Evolutionary conservation across 352 stramenopile species (phyloP).

Genomic region (Pythium rishiriense): DNA sequence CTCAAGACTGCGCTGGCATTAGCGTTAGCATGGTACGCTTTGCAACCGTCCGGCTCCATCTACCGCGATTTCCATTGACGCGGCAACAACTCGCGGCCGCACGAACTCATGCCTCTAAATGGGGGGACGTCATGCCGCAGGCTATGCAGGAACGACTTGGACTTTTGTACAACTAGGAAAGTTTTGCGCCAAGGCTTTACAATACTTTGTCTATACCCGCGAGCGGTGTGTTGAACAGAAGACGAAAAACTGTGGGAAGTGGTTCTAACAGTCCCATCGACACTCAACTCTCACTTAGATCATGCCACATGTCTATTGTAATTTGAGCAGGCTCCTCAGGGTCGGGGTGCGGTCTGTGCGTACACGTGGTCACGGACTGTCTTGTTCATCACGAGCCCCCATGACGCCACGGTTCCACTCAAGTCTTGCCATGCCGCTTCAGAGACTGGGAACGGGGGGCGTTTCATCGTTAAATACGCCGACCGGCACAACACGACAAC

Average conservation of each 20-base stretch:
- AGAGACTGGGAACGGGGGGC: not conserved
- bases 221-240: too few relatives aligned
- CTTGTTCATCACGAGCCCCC: constrained; percentile 14
- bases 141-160: constrained; percentile 15
- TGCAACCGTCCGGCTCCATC: constrained; percentile 9
- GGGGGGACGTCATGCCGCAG: constrained; percentile 7
- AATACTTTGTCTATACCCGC: too few relatives aligned
- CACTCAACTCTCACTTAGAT: too few relatives aligned
- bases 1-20: not conserved
- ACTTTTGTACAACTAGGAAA: too few relatives aligned
- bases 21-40: constrained; percentile 13
- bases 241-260: too few relatives aligned
- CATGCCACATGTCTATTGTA: too few relatives aligned
- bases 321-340: too few relatives aligned
- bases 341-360: not conserved
- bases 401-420: not conserved
- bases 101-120: not conserved
- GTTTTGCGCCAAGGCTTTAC: too few relatives aligned
- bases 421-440: not conserved
- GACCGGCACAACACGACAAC: constrained; percentile 6
- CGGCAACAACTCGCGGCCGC: not conserved
- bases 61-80: constrained; percentile 6
- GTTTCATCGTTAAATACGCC: not conserved
- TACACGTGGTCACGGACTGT: constrained; percentile 1
- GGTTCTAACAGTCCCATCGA: too few relatives aligned